These are phyloP conservation scores for Fusarium verrucosum DNA, from an alignment of 2,329 filamentous ascomycete genomes.

Conservation along the genomic window DNA sequence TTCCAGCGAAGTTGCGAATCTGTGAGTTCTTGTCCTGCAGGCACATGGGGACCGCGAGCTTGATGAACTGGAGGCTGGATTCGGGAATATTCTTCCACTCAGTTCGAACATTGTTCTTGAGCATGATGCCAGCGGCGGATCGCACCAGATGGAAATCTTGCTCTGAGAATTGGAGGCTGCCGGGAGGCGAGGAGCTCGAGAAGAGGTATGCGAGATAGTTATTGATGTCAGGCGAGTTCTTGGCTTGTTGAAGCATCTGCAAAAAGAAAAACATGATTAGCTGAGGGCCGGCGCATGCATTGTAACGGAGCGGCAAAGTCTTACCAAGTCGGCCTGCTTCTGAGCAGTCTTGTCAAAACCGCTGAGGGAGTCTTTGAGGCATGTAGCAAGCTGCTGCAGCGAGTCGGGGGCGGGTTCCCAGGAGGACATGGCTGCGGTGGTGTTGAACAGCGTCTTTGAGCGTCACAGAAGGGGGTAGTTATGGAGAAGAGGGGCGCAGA, in stretches of 20 bases:
- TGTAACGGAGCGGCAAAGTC: constrained; percentile 45
- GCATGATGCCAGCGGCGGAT: constrained; percentile 88
- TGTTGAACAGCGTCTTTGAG: constrained; percentile 21
- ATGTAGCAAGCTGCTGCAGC: constrained; percentile 87
- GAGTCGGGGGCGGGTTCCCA: constrained; percentile 93
- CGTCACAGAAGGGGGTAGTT: constrained; percentile 29
- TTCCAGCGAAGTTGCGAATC: constrained; percentile 89
- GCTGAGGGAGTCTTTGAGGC: constrained; percentile 90
- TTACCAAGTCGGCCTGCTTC: constrained; percentile 88
- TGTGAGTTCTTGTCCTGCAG: constrained; percentile 83
- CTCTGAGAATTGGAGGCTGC: constrained; percentile 66
- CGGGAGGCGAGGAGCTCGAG: constrained; percentile 72
- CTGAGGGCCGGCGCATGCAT: constrained; percentile 14
- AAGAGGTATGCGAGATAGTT: constrained; percentile 96
- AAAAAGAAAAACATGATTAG: constrained; percentile 35
- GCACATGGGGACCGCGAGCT: constrained; percentile 78
- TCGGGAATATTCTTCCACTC: constrained; percentile 81
- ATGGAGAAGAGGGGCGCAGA: constrained; percentile 28
- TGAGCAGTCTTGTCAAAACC: constrained; percentile 81
- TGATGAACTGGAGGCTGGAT: constrained; percentile 78
- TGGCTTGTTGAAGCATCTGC: constrained; percentile 93
- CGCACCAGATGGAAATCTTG: constrained; percentile 79
- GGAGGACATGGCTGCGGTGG: constrained; percentile 73
- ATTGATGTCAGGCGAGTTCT: constrained; percentile 89
- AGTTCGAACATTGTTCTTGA: constrained; percentile 90